These are phyloP conservation scores for Brettanomyces anomalus DNA, from an alignment of 805 yeast species.

Conservation along the genomic window DNA sequence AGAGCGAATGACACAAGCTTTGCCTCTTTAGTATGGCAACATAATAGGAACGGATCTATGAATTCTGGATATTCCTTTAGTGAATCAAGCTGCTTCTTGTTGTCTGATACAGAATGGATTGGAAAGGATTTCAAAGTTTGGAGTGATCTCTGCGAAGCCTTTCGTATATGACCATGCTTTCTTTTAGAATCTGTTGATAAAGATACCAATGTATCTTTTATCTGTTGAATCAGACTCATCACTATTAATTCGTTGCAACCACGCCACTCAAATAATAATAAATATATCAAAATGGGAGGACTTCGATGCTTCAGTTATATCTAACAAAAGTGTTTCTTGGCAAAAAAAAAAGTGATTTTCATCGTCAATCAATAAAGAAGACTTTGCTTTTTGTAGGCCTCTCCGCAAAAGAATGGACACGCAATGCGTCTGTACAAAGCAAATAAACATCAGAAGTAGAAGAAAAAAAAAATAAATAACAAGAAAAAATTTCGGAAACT, in stretches of 20 bases:
- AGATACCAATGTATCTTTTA: slow-evolving; percentile 48
- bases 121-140: slow-evolving; percentile 19
- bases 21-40: slow-evolving; percentile 68
- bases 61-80: slow-evolving; percentile 43
- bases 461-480: too few relatives aligned
- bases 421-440: too few relatives aligned
- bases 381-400: too few relatives aligned
- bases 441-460: too few relatives aligned
- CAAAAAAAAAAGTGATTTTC: too few relatives aligned
- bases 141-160: slow-evolving; percentile 43
- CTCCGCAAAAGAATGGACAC: too few relatives aligned
- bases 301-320: too few relatives aligned
- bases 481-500: background rate
- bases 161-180: slow-evolving; percentile 58
- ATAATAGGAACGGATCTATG: slow-evolving; percentile 58
- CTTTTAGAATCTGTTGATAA: slow-evolving; percentile 66
- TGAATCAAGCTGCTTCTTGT: background rate
- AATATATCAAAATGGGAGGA: too few relatives aligned
- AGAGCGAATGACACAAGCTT: slow-evolving; percentile 65
- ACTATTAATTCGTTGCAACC: background rate
- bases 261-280: too few relatives aligned
- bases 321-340: too few relatives aligned
- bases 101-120: background rate
- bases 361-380: too few relatives aligned
- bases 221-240: slow-evolving; percentile 39